A percentile compares a stretch with the other conserved stretches of the same genome.
Conservation (phyloP, 1,139 yeast genomes). For the Geotrichum carabidarum region DNA sequence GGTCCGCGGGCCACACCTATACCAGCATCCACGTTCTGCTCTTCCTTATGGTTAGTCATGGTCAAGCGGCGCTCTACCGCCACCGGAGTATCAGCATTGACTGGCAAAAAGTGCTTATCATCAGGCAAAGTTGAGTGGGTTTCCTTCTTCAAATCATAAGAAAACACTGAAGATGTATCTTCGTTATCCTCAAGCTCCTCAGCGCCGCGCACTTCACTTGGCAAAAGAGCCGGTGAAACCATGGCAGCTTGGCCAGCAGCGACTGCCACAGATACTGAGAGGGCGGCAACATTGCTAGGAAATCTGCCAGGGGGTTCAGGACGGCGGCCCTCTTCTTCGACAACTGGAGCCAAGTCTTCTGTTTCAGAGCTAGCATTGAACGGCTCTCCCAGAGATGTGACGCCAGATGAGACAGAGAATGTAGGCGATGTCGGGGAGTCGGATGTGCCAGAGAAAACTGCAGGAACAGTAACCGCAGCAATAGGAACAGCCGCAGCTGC, state of each 20-base stretch:
- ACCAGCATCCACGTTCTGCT: constrained; percentile 27
- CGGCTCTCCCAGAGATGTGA: constrained; percentile 33
- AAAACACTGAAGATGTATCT: constrained; percentile 34
- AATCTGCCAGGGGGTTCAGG: constrained; percentile 26
- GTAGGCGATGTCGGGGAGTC: constrained; percentile 26
- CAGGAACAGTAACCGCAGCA: not conserved
- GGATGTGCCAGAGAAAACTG: not conserved
- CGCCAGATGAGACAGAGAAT: constrained; percentile 32
- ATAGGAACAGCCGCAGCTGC: constrained; percentile 22
- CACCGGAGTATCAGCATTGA: constrained; percentile 33
- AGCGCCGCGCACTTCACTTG: constrained; percentile 20
- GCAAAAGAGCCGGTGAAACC: constrained; percentile 19
- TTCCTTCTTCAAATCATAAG: constrained; percentile 36
- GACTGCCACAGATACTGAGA: constrained; percentile 17
- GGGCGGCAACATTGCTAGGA: constrained; percentile 30
- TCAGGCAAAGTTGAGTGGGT: constrained; percentile 33
- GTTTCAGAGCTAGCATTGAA: constrained; percentile 20
- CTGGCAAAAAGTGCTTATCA: constrained; percentile 37
- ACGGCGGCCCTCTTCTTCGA: not conserved
- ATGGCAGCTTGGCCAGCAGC: constrained; percentile 1
- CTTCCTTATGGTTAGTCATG: constrained; percentile 36
- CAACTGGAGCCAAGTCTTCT: constrained; percentile 4
- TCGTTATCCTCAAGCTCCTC: constrained; percentile 11
- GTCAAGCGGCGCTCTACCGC: constrained; percentile 38
- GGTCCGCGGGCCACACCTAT: constrained; percentile 38